Evolutionary conservation across 140 eudicot species (phyloP).

Genomic region (Erigeron philadelphicus): DNA sequence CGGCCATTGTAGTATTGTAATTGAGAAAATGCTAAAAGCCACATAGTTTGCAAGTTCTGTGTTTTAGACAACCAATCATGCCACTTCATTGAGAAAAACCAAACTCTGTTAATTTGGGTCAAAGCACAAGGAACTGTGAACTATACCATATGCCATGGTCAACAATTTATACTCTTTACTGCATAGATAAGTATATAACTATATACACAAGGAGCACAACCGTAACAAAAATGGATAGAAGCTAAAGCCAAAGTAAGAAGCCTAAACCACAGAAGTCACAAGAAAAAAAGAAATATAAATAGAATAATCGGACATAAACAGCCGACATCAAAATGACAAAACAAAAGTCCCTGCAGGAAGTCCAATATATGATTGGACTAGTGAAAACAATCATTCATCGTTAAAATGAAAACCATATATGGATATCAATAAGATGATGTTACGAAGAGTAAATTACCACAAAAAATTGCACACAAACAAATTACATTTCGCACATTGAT

Average conservation of each 20-base stretch:
- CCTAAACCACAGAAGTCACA: background rate
- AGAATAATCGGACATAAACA: background rate
- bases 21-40: too few relatives aligned
- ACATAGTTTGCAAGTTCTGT: too few relatives aligned
- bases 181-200: too few relatives aligned
- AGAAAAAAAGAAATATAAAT: background rate
- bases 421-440: constrained; percentile 1
- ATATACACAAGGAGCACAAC: too few relatives aligned
- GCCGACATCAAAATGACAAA: background rate
- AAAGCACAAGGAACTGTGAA: background rate
- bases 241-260: background rate
- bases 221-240: background rate
- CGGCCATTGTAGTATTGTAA: too few relatives aligned
- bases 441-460: background rate
- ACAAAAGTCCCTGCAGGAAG: background rate
- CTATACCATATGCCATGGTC: too few relatives aligned
- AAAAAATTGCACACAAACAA: background rate
- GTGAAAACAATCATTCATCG: constrained; percentile 1
- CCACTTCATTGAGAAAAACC: too few relatives aligned
- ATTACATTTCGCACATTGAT: background rate
- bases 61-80: too few relatives aligned
- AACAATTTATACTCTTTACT: too few relatives aligned
- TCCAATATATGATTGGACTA: background rate
- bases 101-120: background rate
- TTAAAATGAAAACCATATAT: background rate